Conservation (phyloP, 768 basidiomycete species). For the Russula compacta region DNA sequence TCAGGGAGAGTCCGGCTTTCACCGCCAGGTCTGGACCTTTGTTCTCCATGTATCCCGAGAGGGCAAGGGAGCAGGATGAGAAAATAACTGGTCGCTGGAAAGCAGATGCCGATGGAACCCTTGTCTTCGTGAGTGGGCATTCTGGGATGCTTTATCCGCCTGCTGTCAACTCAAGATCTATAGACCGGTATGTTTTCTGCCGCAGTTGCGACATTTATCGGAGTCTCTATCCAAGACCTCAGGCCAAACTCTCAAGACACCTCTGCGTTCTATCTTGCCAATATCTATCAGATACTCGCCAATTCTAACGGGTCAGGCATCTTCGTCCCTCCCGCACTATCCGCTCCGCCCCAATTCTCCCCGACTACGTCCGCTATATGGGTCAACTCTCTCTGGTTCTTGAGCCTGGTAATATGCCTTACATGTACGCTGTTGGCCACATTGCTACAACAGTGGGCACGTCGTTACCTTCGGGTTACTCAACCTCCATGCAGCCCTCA, state of each 20-base stretch:
- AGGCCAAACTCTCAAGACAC: neutral
- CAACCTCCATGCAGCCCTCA: neutral
- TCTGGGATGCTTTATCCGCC: neutral
- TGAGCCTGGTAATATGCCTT: conserved; percentile 1
- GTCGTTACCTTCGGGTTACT: conserved; percentile 3
- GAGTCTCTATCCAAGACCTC: neutral
- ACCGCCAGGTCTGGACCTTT: neutral
- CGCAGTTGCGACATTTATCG: neutral
- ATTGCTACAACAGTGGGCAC: conserved; percentile 11
- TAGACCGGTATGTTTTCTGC: conserved; percentile 8
- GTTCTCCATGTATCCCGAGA: conserved; percentile 8
- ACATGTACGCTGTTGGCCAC: conserved; percentile 5
- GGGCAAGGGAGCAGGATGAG: neutral
- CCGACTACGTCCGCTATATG: neutral
- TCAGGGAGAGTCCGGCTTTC: neutral
- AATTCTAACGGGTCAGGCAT: neutral
- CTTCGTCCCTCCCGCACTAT: neutral
- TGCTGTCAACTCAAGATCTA: neutral
- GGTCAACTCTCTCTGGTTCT: conserved; percentile 9
- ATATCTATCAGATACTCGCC: conserved; percentile 1
- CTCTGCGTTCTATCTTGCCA: neutral
- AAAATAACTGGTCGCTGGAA: conserved; percentile 2
- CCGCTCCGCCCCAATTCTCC: neutral
- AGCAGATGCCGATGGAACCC: conserved; percentile 4
- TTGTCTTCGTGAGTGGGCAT: conserved; percentile 2